Conservation (phyloP, 1,284 basidiomycete genomes). For the Sporisorium iseilematis-ciliati region DNA sequence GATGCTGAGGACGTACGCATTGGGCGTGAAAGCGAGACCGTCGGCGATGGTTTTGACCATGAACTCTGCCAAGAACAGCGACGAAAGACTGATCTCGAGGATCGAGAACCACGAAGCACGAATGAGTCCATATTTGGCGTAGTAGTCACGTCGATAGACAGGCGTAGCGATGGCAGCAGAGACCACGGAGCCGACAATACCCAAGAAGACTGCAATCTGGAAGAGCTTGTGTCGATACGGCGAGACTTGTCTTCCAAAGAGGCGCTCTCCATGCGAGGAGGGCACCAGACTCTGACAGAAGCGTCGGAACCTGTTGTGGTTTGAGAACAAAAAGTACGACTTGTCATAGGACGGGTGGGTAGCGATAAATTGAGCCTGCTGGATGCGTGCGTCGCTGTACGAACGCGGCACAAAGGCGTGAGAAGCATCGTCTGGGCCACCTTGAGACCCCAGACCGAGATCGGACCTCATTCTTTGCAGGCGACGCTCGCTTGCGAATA, state of each 20-base stretch:
- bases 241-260: conserved; percentile 71
- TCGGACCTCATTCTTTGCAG: conserved; percentile 71
- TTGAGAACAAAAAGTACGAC: conserved; percentile 89
- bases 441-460: conserved; percentile 55
- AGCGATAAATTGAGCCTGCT: conserved; percentile 87
- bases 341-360: conserved; percentile 91
- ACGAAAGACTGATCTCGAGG: conserved; percentile 81
- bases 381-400: conserved; percentile 79
- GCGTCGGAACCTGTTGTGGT: conserved; percentile 80
- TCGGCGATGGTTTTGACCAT: conserved; percentile 92
- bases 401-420: conserved; percentile 68
- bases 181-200: conserved; percentile 86
- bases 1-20: conserved; percentile 89
- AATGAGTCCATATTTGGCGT: conserved; percentile 75
- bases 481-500: conserved; percentile 76
- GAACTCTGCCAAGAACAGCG: conserved; percentile 85
- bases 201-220: conserved; percentile 80
- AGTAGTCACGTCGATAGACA: conserved; percentile 83
- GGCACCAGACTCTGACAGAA: conserved; percentile 87
- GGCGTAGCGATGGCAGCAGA: conserved; percentile 89
- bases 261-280: conserved; percentile 83
- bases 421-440: conserved; percentile 38
- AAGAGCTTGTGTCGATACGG: conserved; percentile 78
- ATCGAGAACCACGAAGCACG: conserved; percentile 89
- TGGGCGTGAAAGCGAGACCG: conserved; percentile 86